A percentile compares a stretch with the other conserved stretches of the same genome.
Evolutionary conservation across 1,284 basidiomycete species (phyloP).

Genomic region (Fomitiporia mediterranea): DNA sequence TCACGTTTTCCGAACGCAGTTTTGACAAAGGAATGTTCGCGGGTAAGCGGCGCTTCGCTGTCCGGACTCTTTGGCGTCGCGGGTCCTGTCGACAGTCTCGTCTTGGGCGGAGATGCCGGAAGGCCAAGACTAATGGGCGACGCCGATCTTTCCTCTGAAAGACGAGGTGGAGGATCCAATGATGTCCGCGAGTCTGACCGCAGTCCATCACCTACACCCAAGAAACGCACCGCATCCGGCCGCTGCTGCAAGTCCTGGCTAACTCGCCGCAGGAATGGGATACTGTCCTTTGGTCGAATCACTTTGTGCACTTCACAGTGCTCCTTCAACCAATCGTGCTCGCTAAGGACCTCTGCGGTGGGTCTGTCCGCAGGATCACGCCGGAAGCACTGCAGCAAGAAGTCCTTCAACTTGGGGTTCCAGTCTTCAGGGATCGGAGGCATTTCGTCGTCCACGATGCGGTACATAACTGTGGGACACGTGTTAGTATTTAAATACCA

Average conservation of each 20-base stretch:
- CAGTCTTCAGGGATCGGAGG: constrained; percentile 45
- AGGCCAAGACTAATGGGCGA: constrained; percentile 29
- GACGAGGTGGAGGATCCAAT: constrained; percentile 29
- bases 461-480: constrained; percentile 41
- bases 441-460: constrained; percentile 52
- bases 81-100: constrained; percentile 37
- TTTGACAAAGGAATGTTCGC: constrained; percentile 83
- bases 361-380: constrained; percentile 47
- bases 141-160: constrained; percentile 23
- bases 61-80: constrained; percentile 35
- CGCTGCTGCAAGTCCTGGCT: constrained; percentile 74
- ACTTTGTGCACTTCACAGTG: constrained; percentile 76
- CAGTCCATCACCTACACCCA: constrained; percentile 46
- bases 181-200: constrained; percentile 38
- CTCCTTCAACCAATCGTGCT: constrained; percentile 49
- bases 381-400: constrained; percentile 48
- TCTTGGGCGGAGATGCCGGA: constrained; percentile 26
- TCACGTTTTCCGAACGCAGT: constrained; percentile 88
- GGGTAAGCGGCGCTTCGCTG: constrained; percentile 48
- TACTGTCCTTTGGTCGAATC: constrained; percentile 85
- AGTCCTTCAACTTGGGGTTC: constrained; percentile 40
- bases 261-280: constrained; percentile 88
- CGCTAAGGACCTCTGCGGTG: constrained; percentile 44
- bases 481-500: background rate
- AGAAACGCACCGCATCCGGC: constrained; percentile 54